These are phyloP conservation scores for Centrapalus pauciflorus DNA, from an alignment of 129 eudicot genomes.

Conservation along the genomic window DNA sequence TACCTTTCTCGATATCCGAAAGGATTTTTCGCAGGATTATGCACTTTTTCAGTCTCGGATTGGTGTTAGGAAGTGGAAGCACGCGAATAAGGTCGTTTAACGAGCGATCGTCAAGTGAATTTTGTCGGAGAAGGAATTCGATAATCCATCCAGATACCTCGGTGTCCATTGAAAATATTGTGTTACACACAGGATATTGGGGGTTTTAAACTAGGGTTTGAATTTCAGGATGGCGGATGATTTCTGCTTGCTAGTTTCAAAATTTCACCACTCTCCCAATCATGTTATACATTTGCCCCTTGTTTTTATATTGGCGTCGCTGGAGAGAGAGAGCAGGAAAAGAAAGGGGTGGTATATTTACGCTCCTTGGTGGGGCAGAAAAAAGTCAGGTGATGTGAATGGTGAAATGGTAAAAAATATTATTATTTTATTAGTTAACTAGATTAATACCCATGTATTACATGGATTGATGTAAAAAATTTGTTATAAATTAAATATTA, in stretches of 20 bases:
- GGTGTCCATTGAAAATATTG: conserved; percentile 40
- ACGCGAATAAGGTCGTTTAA: conserved; percentile 26
- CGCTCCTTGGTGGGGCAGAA: no score
- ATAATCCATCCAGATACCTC: conserved; percentile 59
- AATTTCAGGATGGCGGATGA: conserved; percentile 8
- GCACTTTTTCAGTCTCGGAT: conserved; percentile 29
- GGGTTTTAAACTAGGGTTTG: conserved; percentile 6
- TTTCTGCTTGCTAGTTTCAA: neutral
- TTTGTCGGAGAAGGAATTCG: conserved; percentile 57
- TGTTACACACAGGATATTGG: neutral
- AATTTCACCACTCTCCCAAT: neutral
- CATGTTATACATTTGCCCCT: neutral
- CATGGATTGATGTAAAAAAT: no score
- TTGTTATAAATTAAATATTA: no score
- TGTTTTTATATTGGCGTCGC: no score
- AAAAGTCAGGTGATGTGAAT: no score
- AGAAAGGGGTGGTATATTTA: no score
- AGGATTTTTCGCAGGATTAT: conserved; percentile 45
- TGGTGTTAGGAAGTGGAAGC: conserved; percentile 44
- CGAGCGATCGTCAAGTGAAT: conserved; percentile 26
- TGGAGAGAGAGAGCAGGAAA: no score
- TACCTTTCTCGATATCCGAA: conserved; percentile 16
- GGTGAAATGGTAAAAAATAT: no score
- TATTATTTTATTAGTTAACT: no score
- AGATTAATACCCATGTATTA: no score